Evolutionary conservation across 345 rosid species (phyloP), one percentile per base, ranked within the genome.

Genomic region (Clausena lansium): DNA sequence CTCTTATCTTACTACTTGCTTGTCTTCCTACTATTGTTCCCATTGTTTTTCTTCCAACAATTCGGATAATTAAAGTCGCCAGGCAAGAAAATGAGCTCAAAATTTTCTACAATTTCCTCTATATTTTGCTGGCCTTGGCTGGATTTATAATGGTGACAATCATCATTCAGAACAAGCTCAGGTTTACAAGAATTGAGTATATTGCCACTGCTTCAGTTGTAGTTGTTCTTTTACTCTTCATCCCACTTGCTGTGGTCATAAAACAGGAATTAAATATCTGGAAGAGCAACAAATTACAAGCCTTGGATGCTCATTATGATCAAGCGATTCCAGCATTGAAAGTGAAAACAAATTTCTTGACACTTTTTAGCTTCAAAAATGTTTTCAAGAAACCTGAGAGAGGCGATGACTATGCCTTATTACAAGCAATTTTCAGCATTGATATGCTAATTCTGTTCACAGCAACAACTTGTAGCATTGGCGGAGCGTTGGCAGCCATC

Each of bases 21-120:
- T 89, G 88, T 90, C 87, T 89, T 36, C 90, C 90, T 0, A 80
- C 92, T 15, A 82, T 85, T 24, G 58, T 89, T 39, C 85, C 90
- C 35, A 73, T 89, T 69, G 74, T 82, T 24, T 84, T 87, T 64
- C 84, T 89, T 33, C 75, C 77, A 38, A 81, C 88, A 1, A 78
- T 87, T 78, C 82, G 88, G 83, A 76, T 85, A 9, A 81, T 84
- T 78, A 85, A 80, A 66, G 78, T 78, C 0, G 75, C 59, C 45
- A 81, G 82, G 13, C 89, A 83, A 17, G 70, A 25, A 24, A 71
- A 83, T 14, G 88, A 85, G 79, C 77, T 85, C 69, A 87, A 84
- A 68, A 83, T 87, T 77, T 87, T 89, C 67, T 80, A 83, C 22
- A 82, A 80, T 45, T 67, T 89, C 63, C 83, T 89, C 55, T 85